A percentile compares a stretch with the other conserved stretches of the same genome.
Conservation (phyloP, 1,139 yeast species). For the Lodderomyces pseudojiufengensis region DNA sequence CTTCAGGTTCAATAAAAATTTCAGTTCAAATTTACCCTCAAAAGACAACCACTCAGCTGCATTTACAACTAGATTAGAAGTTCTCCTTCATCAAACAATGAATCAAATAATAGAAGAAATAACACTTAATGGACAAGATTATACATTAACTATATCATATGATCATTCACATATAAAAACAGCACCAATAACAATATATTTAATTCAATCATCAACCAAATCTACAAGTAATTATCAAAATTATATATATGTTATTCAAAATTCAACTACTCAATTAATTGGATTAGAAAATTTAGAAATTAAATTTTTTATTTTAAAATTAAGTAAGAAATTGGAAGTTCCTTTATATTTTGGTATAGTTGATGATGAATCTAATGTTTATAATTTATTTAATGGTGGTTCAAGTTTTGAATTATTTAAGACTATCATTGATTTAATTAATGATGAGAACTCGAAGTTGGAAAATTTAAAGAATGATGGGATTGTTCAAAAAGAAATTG, state of each 20-base stretch:
- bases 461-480: too few relatives aligned
- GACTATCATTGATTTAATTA: too few relatives aligned
- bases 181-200: slow-evolving; percentile 16
- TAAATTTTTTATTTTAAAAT: slow-evolving; percentile 13
- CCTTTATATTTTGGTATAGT: slow-evolving; percentile 18
- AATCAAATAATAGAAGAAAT: slow-evolving; percentile 8
- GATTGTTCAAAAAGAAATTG: too few relatives aligned
- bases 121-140: slow-evolving; percentile 7
- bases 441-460: too few relatives aligned
- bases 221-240: slow-evolving; percentile 5
- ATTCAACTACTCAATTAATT: slow-evolving; percentile 9
- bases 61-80: too few relatives aligned
- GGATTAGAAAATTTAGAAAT: slow-evolving; percentile 5
- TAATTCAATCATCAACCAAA: slow-evolving; percentile 16
- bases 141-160: slow-evolving; percentile 9
- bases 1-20: too few relatives aligned
- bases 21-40: too few relatives aligned
- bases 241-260: slow-evolving; percentile 12
- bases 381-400: too few relatives aligned
- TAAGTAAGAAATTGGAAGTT: slow-evolving; percentile 15
- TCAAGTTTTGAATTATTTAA: too few relatives aligned
- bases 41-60: too few relatives aligned
- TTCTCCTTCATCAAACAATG: too few relatives aligned
- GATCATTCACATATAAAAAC: slow-evolving; percentile 2
- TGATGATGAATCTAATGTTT: slow-evolving; percentile 12